These are phyloP conservation scores for Thalassiosira livingstoniorum DNA, from an alignment of 352 stramenopile species.

Conservation along the genomic window DNA sequence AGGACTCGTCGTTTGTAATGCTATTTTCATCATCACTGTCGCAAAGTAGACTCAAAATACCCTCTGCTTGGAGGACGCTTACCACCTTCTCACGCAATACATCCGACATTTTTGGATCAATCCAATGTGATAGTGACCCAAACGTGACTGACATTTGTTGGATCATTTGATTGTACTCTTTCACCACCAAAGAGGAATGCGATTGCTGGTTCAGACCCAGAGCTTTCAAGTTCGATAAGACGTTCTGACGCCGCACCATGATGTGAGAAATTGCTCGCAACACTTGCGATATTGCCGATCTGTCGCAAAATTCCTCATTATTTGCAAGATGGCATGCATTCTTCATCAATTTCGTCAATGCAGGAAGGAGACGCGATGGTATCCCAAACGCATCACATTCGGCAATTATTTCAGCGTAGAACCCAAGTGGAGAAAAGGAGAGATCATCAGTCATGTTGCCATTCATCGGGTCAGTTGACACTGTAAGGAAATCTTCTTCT, in stretches of 20 bases:
- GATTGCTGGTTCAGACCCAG: neutral
- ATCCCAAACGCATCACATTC: conserved; percentile 42
- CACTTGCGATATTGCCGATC: neutral
- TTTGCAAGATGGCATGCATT: conserved; percentile 3
- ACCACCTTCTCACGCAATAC: conserved; percentile 21
- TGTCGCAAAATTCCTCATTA: neutral
- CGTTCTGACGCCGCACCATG: conserved; percentile 44
- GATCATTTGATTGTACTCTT: conserved; percentile 29
- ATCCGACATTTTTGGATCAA: conserved; percentile 17
- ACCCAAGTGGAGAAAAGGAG: conserved; percentile 19
- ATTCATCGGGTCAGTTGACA: neutral
- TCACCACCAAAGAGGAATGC: conserved; percentile 11
- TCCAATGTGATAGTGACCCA: conserved; percentile 36
- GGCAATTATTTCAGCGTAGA: conserved; percentile 60
- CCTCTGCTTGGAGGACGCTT: conserved; percentile 37
- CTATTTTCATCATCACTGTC: conserved; percentile 10
- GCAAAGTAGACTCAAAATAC: conserved; percentile 51
- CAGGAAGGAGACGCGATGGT: conserved; percentile 22
- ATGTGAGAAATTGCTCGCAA: conserved; percentile 41
- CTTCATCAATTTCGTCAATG: conserved; percentile 41
- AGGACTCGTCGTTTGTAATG: neutral
- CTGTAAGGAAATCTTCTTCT: neutral
- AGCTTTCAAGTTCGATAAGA: conserved; percentile 22
- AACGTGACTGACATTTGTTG: conserved; percentile 40
- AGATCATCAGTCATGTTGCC: neutral